Conservation (phyloP, 768 basidiomycete genomes). For the Kwoniella dendrophila region DNA sequence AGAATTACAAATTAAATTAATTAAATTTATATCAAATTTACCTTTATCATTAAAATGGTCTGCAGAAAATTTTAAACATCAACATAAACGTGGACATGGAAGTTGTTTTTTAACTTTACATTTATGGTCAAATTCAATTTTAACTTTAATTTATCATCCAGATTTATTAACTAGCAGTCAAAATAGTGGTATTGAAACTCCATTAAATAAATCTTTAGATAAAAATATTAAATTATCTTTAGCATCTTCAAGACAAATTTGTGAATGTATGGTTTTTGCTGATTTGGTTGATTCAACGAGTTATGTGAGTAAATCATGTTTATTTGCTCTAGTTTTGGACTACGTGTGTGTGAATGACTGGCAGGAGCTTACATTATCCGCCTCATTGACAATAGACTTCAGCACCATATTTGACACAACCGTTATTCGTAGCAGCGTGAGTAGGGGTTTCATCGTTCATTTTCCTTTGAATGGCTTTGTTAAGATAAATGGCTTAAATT, state of each 20-base stretch:
- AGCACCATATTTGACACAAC: conserved; percentile 44
- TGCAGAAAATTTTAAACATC: conserved; percentile 52
- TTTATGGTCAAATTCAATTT: conserved; percentile 50
- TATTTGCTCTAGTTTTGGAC: no score
- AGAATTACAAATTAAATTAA: conserved; percentile 46
- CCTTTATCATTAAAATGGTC: conserved; percentile 49
- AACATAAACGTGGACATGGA: conserved; percentile 41
- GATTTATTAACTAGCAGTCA: no score
- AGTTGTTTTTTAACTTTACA: conserved; percentile 41
- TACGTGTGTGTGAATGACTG: no score
- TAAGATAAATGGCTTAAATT: not conserved
- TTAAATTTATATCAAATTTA: conserved; percentile 44
- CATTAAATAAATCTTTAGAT: conserved; percentile 46
- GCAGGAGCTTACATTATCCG: no score
- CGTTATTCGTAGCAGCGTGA: conserved; percentile 47
- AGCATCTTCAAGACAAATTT: conserved; percentile 46
- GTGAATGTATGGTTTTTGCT: conserved; percentile 54
- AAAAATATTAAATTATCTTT: conserved; percentile 47
- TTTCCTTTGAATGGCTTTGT: not conserved
- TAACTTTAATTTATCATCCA: conserved; percentile 52
- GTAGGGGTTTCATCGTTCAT: conserved; percentile 11
- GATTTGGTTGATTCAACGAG: conserved; percentile 39
- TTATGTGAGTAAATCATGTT: conserved; percentile 30
- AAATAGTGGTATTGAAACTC: conserved; percentile 51
- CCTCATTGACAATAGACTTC: conserved; percentile 20